Evolutionary conservation across 2,329 filamentous ascomycete species (phyloP), one percentile per base, ranked within the genome.

Genomic region (Fusarium sambucinum): DNA sequence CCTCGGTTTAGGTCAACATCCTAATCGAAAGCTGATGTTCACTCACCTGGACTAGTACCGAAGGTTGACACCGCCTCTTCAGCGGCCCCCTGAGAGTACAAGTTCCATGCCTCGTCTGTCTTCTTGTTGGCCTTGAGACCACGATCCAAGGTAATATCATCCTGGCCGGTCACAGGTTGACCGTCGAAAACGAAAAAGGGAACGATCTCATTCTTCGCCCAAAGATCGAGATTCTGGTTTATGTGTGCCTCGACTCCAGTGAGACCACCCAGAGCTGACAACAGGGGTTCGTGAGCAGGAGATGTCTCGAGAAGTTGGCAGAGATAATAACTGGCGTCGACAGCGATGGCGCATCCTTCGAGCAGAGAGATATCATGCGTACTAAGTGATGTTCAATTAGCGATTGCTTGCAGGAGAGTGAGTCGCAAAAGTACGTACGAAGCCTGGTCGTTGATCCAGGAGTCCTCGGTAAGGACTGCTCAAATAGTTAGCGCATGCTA

Each of bases 101-200:
- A 82, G 5, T 88, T 86, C 95, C 96, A 99, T 6, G 95, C 96
- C 59, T 90, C 83, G 69, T 92, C 87, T 52, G 93, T 93, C 70
- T 90, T 89, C 65, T 86, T 80, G 67, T 90, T 89, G 69, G 93
- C 91, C 30, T 85, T 84, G 48, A 86, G 86, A 27, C 87, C 88
- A 45, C 87, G 87, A 69, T 89, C 86, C 55, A 91, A 84, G 25
- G 89, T 83, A 62, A 90, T 84, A 46, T 92, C 89, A 74, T 94
- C 90, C 74, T 92, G 91, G 59, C 91, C 92, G 38, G 89, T 89
- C 63, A 94, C 86, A 38, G 93, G 89, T 74, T 97, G 87, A 35
- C 96, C 96, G 77, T 95, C 92, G 80, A 99, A 99, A 52, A 99
- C 86, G 78, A 99, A 98, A 67, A 96, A 83, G 3, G 92, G 92